Percentiles rank a stretch among this genome's conserved stretches.
phyloP scores from a whole-genome alignment of 1,284 basidiomycete species.

The Omphalotus olearius region DNA sequence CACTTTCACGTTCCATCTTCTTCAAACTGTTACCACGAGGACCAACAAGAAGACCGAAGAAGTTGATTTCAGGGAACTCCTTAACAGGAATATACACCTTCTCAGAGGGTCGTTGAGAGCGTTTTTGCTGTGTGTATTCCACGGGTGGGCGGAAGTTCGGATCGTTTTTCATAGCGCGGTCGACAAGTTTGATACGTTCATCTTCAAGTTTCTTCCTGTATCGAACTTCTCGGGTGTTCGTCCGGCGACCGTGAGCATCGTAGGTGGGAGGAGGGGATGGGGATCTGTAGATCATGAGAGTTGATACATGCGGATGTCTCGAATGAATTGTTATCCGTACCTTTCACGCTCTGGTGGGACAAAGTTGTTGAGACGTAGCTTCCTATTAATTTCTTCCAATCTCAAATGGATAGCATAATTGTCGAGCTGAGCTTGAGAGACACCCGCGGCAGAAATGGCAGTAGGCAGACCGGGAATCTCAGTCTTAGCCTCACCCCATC shows the following conservation, averaged over 20 bases:
- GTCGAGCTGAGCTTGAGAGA: slow-evolving; percentile 90
- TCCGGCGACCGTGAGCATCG: slow-evolving; percentile 93
- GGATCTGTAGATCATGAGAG: slow-evolving; percentile 48
- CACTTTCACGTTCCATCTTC: slow-evolving; percentile 98
- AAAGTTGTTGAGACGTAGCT: slow-evolving; percentile 90
- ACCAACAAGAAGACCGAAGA: slow-evolving; percentile 97
- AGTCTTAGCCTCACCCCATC: slow-evolving; percentile 90
- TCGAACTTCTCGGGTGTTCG: slow-evolving; percentile 96
- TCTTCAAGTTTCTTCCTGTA: slow-evolving; percentile 98
- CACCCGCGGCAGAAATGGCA: slow-evolving; percentile 86
- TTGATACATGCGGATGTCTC: slow-evolving; percentile 21
- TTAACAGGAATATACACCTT: slow-evolving; percentile 99
- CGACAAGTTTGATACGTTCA: slow-evolving; percentile 90
- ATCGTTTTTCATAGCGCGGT: slow-evolving; percentile 95
- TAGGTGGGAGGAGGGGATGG: slow-evolving; percentile 97
- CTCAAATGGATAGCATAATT: slow-evolving; percentile 94
- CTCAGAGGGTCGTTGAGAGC: slow-evolving; percentile 87
- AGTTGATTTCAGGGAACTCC: slow-evolving; percentile 99
- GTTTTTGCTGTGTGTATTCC: slow-evolving; percentile 93
- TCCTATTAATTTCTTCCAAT: slow-evolving; percentile 96
- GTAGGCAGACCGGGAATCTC: slow-evolving; percentile 90
- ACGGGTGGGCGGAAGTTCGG: slow-evolving; percentile 96
- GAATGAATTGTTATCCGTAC: slow-evolving; percentile 32
- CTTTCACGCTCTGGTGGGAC: slow-evolving; percentile 94
- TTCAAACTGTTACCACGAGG: slow-evolving; percentile 99